These are phyloP conservation scores for Botrytis porri DNA, from an alignment of 2,329 filamentous ascomycete genomes.

Conservation along the genomic window DNA sequence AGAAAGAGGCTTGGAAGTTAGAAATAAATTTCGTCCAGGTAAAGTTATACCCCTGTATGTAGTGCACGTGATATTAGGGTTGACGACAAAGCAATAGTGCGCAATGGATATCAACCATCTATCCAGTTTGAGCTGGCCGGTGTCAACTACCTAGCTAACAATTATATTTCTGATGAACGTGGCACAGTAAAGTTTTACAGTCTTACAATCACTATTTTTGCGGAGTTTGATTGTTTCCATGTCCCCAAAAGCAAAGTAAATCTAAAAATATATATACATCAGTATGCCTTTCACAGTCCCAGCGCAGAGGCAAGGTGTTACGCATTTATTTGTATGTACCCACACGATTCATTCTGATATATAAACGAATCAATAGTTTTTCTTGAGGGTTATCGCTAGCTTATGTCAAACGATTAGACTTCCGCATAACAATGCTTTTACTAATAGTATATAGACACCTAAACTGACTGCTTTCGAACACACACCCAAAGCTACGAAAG, in stretches of 20 bases:
- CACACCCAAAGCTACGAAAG: conserved; percentile 24
- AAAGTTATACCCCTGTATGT: not conserved
- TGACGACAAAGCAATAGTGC: not conserved
- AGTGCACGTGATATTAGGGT: not conserved
- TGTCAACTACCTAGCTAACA: not conserved
- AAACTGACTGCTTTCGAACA: conserved; percentile 39
- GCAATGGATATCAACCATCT: not conserved
- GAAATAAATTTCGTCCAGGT: conserved; percentile 9
- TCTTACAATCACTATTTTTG: not conserved
- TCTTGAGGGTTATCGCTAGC: not conserved
- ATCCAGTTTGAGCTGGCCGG: not conserved
- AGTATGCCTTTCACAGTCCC: conserved; percentile 3
- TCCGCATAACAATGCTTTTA: not conserved
- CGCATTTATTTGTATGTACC: conserved; percentile 25
- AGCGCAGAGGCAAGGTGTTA: conserved; percentile 21
- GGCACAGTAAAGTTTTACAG: not conserved
- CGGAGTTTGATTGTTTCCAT: not conserved
- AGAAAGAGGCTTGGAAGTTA: not conserved
- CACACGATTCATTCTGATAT: not conserved
- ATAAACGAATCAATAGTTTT: not conserved
- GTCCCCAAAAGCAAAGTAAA: not conserved
- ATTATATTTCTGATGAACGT: not conserved
- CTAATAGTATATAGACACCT: conserved; percentile 26
- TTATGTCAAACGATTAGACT: not conserved
- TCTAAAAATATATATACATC: not conserved